These are phyloP conservation scores for Hortaea sp. DNA, from an alignment of 2,329 filamentous ascomycete species.

Conservation along the genomic window DNA sequence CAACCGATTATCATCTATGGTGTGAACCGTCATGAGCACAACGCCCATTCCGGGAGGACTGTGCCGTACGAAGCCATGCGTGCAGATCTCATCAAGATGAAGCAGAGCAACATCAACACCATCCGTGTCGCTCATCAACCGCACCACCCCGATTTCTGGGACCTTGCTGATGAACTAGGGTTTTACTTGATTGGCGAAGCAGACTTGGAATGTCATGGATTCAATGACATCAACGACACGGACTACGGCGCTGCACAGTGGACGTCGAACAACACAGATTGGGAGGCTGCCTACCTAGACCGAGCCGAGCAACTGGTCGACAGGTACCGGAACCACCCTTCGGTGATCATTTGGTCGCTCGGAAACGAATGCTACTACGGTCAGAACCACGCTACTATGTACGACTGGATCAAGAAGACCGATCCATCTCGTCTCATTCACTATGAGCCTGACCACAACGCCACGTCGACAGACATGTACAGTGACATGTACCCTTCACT, in stretches of 20 bases:
- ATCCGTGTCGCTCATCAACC: conserved; percentile 60
- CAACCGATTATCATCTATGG: conserved; percentile 51
- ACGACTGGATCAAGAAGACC: conserved; percentile 47
- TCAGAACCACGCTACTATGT: conserved; percentile 58
- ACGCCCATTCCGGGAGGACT: conserved; percentile 52
- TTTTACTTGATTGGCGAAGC: conserved; percentile 51
- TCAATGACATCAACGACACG: conserved; percentile 16
- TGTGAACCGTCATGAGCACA: conserved; percentile 62
- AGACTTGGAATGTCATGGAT: conserved; percentile 40
- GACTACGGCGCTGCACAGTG: conserved; percentile 45
- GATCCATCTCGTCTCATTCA: conserved; percentile 53
- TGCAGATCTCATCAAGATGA: conserved; percentile 57
- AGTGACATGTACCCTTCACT: conserved; percentile 57
- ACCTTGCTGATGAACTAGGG: conserved; percentile 55
- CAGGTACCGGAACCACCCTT: conserved; percentile 61
- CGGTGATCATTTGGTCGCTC: conserved; percentile 63
- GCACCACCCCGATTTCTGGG: conserved; percentile 50
- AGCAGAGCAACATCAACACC: conserved; percentile 60
- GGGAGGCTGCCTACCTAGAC: conserved; percentile 56
- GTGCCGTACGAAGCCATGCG: conserved; percentile 44
- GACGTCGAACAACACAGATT: conserved; percentile 51
- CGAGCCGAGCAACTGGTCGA: conserved; percentile 54
- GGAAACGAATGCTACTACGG: conserved; percentile 68
- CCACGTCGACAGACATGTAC: conserved; percentile 54
- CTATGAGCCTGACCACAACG: conserved; percentile 55